A percentile compares a stretch with the other conserved stretches of the same genome.
These are phyloP conservation scores for Botrytis pseudocinerea DNA, from an alignment of 2,329 filamentous ascomycete genomes.

Conservation along the genomic window DNA sequence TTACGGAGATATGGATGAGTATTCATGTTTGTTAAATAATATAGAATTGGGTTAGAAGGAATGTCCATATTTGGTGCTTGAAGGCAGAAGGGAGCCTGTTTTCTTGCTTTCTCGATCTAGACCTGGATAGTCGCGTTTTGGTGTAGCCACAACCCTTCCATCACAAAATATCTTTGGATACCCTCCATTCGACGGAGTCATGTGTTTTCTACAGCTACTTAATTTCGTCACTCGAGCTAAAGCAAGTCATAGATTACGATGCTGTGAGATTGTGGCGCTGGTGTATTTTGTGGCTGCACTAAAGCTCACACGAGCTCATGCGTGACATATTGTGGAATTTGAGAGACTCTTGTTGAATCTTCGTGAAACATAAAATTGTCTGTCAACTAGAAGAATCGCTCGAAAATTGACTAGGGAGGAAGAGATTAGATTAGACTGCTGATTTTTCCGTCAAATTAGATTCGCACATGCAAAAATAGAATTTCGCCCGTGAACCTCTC, in stretches of 20 bases:
- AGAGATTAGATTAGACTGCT: neutral
- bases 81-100: neutral
- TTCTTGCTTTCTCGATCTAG: neutral
- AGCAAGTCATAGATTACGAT: neutral
- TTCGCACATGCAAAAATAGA: neutral
- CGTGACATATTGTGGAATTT: fast-evolving
- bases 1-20: neutral
- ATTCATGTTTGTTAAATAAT: neutral
- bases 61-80: neutral
- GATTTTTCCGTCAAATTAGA: fast-evolving
- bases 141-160: neutral
- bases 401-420: too few relatives aligned
- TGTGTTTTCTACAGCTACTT: neutral
- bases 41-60: neutral
- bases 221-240: fast-evolving
- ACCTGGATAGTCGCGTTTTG: neutral
- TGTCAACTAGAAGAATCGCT: fast-evolving
- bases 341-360: neutral
- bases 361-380: neutral
- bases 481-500: neutral
- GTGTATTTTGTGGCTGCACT: neutral
- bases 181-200: fast-evolving
- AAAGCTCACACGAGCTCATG: neutral
- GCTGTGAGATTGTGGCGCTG: neutral
- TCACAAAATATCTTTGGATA: neutral